phyloP scores from a whole-genome alignment of 202 grass and related monocot species.

The Dendrocalamus latiflorus region DNA sequence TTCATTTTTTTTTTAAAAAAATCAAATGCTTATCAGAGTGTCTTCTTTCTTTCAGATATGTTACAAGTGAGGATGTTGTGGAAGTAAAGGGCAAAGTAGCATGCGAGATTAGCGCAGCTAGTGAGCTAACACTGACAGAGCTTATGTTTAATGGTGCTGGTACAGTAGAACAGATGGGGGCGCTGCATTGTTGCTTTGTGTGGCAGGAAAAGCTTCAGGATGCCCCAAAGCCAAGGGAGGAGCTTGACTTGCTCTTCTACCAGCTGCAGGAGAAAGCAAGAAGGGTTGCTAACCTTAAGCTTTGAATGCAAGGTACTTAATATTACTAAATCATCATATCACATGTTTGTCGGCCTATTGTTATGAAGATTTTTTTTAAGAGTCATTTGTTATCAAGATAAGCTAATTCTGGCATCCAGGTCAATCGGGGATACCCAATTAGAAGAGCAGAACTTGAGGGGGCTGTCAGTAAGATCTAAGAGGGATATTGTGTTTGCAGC shows the following conservation, averaged over 20 bases:
- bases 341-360: neutral
- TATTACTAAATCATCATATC: neutral
- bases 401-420: slow-evolving; percentile 76
- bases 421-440: slow-evolving; percentile 70
- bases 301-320: slow-evolving; percentile 76
- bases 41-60: slow-evolving; percentile 53
- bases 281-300: slow-evolving; percentile 76
- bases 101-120: slow-evolving; percentile 82
- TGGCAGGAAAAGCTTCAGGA: slow-evolving; percentile 93
- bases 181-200: slow-evolving; percentile 92
- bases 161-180: slow-evolving; percentile 84
- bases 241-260: slow-evolving; percentile 68
- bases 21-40: neutral
- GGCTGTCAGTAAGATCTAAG: slow-evolving; percentile 89
- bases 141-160: slow-evolving; percentile 82
- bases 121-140: slow-evolving; percentile 82
- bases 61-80: slow-evolving; percentile 83
- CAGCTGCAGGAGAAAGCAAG: slow-evolving; percentile 4
- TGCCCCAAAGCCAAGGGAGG: slow-evolving; percentile 79
- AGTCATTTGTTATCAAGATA: no score
- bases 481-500: slow-evolving; percentile 91
- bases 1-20: neutral
- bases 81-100: slow-evolving; percentile 91
- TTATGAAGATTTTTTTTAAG: no score
- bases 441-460: slow-evolving; percentile 67